phyloP scores from a whole-genome alignment of 805 yeast genomes.

The Candida suzukii region DNA sequence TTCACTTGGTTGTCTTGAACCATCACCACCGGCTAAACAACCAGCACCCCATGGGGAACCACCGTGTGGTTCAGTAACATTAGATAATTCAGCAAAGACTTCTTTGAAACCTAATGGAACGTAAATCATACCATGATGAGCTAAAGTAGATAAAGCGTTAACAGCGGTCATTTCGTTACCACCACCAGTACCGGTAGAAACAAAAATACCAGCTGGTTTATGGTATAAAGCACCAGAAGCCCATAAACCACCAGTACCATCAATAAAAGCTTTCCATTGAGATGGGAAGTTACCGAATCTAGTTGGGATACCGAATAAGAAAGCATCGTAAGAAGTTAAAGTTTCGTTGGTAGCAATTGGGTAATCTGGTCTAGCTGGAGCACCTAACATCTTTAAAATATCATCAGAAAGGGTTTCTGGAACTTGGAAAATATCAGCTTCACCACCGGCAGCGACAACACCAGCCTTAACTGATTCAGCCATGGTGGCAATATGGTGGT shows the following conservation, averaged over 20 bases:
- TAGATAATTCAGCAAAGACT: conserved; percentile 47
- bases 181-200: conserved; percentile 65
- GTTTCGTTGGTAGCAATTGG: conserved; percentile 55
- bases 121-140: conserved; percentile 72
- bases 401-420: conserved; percentile 69
- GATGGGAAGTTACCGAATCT: conserved; percentile 72
- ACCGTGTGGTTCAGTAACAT: conserved; percentile 66
- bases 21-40: conserved; percentile 66
- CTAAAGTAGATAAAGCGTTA: conserved; percentile 49
- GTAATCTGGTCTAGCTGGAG: conserved; percentile 50
- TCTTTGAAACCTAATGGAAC: conserved; percentile 71
- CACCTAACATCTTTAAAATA: conserved; percentile 55
- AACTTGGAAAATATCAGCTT: conserved; percentile 69
- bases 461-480: conserved; percentile 70
- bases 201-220: conserved; percentile 67
- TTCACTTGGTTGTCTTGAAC: conserved; percentile 59
- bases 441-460: conserved; percentile 60
- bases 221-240: conserved; percentile 61
- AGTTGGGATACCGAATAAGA: conserved; percentile 75
- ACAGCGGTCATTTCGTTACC: conserved; percentile 73
- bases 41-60: conserved; percentile 90
- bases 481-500: conserved; percentile 66
- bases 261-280: conserved; percentile 74
- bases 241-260: conserved; percentile 72
- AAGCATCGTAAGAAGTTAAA: conserved; percentile 60